Conservation (phyloP, 208 protist genomes). For the Jaenimonas drosophilae region DNA sequence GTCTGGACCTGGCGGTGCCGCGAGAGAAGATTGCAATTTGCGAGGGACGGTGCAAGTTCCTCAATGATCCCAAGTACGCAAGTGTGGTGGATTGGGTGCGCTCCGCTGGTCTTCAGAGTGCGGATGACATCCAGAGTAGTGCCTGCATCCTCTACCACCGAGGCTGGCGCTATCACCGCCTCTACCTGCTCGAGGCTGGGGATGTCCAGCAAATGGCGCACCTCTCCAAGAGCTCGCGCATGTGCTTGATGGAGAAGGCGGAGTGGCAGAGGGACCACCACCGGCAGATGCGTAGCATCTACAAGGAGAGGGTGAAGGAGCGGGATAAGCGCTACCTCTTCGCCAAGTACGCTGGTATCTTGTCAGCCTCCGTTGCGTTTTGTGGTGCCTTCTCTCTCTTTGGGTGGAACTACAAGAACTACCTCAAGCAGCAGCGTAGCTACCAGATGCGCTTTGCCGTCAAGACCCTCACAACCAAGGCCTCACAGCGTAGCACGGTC, state of each 20-base stretch:
- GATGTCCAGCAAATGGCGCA: constrained; percentile 67
- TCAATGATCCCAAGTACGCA: constrained; percentile 31
- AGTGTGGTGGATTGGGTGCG: constrained; percentile 71
- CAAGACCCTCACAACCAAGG: constrained; percentile 11
- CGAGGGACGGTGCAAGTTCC: constrained; percentile 44
- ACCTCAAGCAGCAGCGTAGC: constrained; percentile 67
- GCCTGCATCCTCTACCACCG: constrained; percentile 70
- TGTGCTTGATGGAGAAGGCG: constrained; percentile 81
- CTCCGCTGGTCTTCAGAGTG: constrained; percentile 44
- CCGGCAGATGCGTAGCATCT: constrained; percentile 66
- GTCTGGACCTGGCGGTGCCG: constrained; percentile 69
- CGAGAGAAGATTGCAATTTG: constrained; percentile 57
- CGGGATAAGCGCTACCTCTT: constrained; percentile 73
- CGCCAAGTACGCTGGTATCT: constrained; percentile 80
- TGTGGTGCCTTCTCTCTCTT: constrained; percentile 77
- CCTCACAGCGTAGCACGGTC: neutral
- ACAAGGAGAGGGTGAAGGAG: constrained; percentile 82
- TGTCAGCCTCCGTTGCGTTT: constrained; percentile 75
- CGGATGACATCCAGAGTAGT: constrained; percentile 34
- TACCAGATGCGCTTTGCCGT: constrained; percentile 67
- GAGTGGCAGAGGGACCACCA: constrained; percentile 87
- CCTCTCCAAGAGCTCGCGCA: constrained; percentile 62
- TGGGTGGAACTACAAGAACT: constrained; percentile 88
- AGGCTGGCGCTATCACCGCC: constrained; percentile 72
- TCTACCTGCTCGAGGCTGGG: constrained; percentile 66